phyloP scores from a whole-genome alignment of 2,329 filamentous ascomycete species.

The Lachnellula subtilissima region DNA sequence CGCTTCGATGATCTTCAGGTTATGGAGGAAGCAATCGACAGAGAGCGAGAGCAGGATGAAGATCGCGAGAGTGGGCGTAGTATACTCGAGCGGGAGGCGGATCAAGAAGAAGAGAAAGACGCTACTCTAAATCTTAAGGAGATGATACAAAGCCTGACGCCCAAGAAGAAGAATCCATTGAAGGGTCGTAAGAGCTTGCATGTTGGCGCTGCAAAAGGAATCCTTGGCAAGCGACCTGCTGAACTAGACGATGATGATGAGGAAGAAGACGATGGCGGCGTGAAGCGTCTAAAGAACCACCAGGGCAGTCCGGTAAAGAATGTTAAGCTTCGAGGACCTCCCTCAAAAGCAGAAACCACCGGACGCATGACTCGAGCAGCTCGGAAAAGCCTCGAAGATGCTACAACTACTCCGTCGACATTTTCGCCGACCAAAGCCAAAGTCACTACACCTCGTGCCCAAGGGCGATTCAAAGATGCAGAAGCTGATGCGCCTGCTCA shows the following conservation, averaged over 20 bases:
- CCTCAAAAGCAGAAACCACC: conserved; percentile 61
- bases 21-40: conserved; percentile 59
- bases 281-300: conserved; percentile 67
- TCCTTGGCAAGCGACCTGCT: conserved; percentile 68
- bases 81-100: conserved; percentile 49
- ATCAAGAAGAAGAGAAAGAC: conserved; percentile 53
- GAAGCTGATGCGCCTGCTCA: conserved; percentile 35
- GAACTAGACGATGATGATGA: conserved; percentile 61
- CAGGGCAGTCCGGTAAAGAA: conserved; percentile 75
- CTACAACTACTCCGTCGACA: conserved; percentile 36
- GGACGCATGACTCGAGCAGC: conserved; percentile 51
- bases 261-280: conserved; percentile 53
- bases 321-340: conserved; percentile 63
- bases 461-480: conserved; percentile 51
- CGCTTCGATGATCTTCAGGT: conserved; percentile 61
- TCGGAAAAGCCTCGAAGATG: conserved; percentile 43
- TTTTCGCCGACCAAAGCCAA: conserved; percentile 44
- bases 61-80: conserved; percentile 55
- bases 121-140: conserved; percentile 65
- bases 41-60: conserved; percentile 56
- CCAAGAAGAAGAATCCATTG: conserved; percentile 64
- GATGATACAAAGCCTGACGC: conserved; percentile 73
- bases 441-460: conserved; percentile 52
- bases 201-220: conserved; percentile 66
- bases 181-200: conserved; percentile 71